Evolutionary conservation across 768 basidiomycete species (phyloP).

Genomic region (Agaricus sinodeliciosus): DNA sequence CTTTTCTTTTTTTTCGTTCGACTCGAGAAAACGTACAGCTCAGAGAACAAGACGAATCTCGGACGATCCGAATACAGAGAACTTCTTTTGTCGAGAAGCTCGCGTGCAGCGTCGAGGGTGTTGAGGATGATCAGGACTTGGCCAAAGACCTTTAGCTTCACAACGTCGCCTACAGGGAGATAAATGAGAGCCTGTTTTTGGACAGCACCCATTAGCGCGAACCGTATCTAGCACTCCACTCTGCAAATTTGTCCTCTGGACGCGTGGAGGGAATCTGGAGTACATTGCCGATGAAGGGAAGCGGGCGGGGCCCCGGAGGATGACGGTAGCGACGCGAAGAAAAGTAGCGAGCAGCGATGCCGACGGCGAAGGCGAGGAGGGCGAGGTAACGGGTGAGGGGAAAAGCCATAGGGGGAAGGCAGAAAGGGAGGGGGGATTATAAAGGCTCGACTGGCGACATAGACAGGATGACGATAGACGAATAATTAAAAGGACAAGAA

Average conservation of each 20-base stretch:
- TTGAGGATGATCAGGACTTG: slow-evolving; percentile 46
- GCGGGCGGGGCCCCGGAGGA: slow-evolving; percentile 42
- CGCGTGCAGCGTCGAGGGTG: slow-evolving; percentile 34
- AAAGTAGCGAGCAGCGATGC: slow-evolving; percentile 19
- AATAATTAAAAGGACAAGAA: slow-evolving; percentile 6
- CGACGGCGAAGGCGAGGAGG: slow-evolving; percentile 14
- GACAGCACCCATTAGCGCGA: slow-evolving; percentile 12
- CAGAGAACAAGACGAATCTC: slow-evolving; percentile 38
- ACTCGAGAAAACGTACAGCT: slow-evolving; percentile 29
- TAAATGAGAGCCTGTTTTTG: not conserved
- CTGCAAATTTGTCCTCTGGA: slow-evolving; percentile 32
- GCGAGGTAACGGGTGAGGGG: slow-evolving; percentile 14
- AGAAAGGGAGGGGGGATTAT: slow-evolving; percentile 10
- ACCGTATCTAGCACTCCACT: slow-evolving; percentile 41
- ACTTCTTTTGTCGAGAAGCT: slow-evolving; percentile 47
- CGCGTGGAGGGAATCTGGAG: slow-evolving; percentile 35
- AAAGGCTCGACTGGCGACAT: slow-evolving; percentile 17
- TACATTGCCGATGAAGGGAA: slow-evolving; percentile 42
- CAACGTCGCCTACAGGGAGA: slow-evolving; percentile 32
- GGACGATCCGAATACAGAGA: slow-evolving; percentile 49
- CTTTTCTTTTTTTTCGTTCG: not conserved
- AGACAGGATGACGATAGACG: slow-evolving; percentile 14
- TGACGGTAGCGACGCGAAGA: slow-evolving; percentile 20
- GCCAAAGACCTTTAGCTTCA: slow-evolving; percentile 34
- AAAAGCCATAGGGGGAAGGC: slow-evolving; percentile 9